A percentile compares a stretch with the other conserved stretches of the same genome.
phyloP scores from a whole-genome alignment of 129 eudicot genomes.

The Artemisia argyi region DNA sequence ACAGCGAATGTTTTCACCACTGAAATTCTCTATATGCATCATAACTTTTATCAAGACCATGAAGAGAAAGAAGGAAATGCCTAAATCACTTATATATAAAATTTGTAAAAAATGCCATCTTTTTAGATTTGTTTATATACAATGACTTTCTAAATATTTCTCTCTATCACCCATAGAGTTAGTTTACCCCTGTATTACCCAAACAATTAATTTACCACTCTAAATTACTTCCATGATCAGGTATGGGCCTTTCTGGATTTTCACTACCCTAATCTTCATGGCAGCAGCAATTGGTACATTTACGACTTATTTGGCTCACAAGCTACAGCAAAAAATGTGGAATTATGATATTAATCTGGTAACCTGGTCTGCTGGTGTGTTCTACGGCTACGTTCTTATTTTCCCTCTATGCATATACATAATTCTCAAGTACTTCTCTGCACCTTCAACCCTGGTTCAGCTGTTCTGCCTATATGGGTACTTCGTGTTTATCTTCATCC shows the following conservation, averaged over 20 bases:
- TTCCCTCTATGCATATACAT: slow-evolving; percentile 77
- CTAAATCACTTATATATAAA: not conserved
- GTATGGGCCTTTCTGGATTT: slow-evolving; percentile 99
- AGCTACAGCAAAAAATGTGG: slow-evolving; percentile 73
- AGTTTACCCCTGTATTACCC: not conserved
- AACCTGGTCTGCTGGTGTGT: slow-evolving; percentile 96
- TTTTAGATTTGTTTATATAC: not conserved
- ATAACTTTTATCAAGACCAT: not conserved
- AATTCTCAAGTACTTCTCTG: slow-evolving; percentile 96
- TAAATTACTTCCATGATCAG: slow-evolving; percentile 38
- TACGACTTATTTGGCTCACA: slow-evolving; percentile 83
- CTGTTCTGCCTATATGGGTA: slow-evolving; percentile 92
- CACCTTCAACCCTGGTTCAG: slow-evolving; percentile 90
- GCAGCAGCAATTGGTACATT: slow-evolving; percentile 95
- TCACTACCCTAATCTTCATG: slow-evolving; percentile 87
- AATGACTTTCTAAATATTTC: not conserved
- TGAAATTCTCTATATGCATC: not conserved
- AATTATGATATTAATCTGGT: slow-evolving; percentile 82
- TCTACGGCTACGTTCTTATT: slow-evolving; percentile 82
- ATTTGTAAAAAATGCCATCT: not conserved
- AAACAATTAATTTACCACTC: not conserved
- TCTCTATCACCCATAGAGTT: too few species aligned
- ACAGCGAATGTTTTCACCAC: not conserved
- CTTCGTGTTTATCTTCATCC: slow-evolving; percentile 87
- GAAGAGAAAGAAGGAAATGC: not conserved